Evolutionary conservation across 2,329 filamentous ascomycete species (phyloP).

Genomic region (Stagonosporopsis tanaceti): DNA sequence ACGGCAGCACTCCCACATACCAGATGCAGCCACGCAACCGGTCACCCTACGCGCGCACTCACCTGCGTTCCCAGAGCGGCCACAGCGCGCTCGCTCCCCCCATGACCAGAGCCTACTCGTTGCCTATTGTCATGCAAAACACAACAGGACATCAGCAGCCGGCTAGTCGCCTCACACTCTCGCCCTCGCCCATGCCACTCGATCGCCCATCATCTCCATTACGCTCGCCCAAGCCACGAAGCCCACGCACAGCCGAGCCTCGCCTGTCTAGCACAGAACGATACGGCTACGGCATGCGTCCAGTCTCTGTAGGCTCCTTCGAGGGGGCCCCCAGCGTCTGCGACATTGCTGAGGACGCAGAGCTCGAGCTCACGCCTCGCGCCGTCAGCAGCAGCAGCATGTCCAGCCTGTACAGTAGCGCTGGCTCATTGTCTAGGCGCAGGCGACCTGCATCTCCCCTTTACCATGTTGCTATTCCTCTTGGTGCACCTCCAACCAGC

Average conservation of each 20-base stretch:
- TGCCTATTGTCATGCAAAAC: slow-evolving; percentile 52
- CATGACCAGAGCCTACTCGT: slow-evolving; percentile 59
- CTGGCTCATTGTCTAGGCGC: slow-evolving; percentile 45
- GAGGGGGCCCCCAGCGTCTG: slow-evolving; percentile 48
- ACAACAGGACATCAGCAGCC: slow-evolving; percentile 36
- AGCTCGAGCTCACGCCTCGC: slow-evolving; percentile 56
- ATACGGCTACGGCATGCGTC: slow-evolving; percentile 35
- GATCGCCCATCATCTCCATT: slow-evolving; percentile 50
- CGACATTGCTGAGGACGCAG: slow-evolving; percentile 59
- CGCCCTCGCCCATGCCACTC: slow-evolving; percentile 43
- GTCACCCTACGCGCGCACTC: slow-evolving; percentile 57
- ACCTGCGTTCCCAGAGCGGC: slow-evolving; percentile 56
- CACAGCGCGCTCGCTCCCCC: slow-evolving; percentile 53
- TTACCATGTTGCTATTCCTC: slow-evolving; percentile 48
- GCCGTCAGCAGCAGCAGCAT: slow-evolving; percentile 32
- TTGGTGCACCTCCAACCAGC: slow-evolving; percentile 35
- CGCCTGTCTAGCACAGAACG: slow-evolving; percentile 27
- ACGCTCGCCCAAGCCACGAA: slow-evolving; percentile 55
- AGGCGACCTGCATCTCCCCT: slow-evolving; percentile 58
- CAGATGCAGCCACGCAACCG: slow-evolving; percentile 52
- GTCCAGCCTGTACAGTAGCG: slow-evolving; percentile 42
- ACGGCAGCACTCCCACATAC: slow-evolving; percentile 35
- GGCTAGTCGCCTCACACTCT: slow-evolving; percentile 42
- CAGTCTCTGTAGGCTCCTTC: slow-evolving; percentile 38
- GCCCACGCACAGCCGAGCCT: slow-evolving; percentile 39